phyloP scores from a whole-genome alignment of 257 asterid species.

The Apocynum venetum region DNA sequence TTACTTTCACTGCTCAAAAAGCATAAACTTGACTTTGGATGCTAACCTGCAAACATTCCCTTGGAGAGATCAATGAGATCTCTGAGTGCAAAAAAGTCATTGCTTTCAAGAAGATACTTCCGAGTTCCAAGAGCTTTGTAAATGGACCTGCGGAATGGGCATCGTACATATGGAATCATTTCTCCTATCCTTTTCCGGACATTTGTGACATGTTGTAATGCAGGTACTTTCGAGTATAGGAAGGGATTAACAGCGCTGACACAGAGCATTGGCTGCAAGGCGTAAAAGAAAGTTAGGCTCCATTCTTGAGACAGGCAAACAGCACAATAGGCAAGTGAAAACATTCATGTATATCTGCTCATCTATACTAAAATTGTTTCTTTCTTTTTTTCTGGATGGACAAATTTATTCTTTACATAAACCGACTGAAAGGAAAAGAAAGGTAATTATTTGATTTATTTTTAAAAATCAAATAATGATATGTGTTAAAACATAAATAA shows the following conservation, averaged over 20 bases:
- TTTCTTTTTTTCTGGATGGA: no score
- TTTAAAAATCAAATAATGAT: no score
- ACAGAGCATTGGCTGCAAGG: constrained; percentile 97
- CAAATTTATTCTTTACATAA: no score
- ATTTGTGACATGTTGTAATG: constrained; percentile 85
- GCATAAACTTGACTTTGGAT: constrained; percentile 13
- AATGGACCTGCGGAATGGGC: constrained; percentile 73
- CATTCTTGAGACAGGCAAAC: not conserved
- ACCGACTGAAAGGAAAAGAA: not conserved
- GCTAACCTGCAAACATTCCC: constrained; percentile 89
- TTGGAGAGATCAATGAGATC: constrained; percentile 91
- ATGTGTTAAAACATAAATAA: not conserved
- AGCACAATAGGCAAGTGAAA: not conserved
- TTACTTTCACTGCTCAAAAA: constrained; percentile 20
- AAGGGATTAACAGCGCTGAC: constrained; percentile 93
- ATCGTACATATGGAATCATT: constrained; percentile 76
- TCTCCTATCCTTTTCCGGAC: constrained; percentile 65
- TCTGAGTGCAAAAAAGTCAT: constrained; percentile 77
- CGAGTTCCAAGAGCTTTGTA: constrained; percentile 84
- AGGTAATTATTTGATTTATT: not conserved
- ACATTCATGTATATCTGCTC: not conserved
- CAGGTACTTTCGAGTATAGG: constrained; percentile 76
- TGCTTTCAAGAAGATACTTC: constrained; percentile 88
- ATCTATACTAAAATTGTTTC: not conserved
- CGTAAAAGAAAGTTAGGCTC: constrained; percentile 1